Evolutionary conservation across 129 eudicot genomes (phyloP), one percentile per base, ranked within the genome.

Genomic region (Saposhnikovia divaricata): DNA sequence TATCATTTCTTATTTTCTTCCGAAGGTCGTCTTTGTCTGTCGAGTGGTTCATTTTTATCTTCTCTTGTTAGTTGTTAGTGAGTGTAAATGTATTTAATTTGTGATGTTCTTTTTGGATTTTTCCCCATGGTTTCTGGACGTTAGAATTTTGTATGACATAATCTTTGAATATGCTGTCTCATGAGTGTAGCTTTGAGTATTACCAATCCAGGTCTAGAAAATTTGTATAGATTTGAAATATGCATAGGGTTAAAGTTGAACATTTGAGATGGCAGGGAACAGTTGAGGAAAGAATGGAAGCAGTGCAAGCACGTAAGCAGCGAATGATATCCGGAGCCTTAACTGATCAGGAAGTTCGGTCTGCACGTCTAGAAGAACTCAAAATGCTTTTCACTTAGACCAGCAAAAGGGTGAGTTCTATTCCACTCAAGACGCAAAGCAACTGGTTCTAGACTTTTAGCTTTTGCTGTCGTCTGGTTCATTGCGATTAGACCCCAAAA

Each of bases 231-330:
- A 72, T 34, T 31, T 25, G 57, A 12, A 15, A 25, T 28, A 74
- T 25, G 16, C 38, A 25, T 6, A 4, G 19, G 16, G 25, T 65
- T 73, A 57, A 38, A 50, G 34, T 63, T 65, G 78, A 45, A 50
- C n/a, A 70, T 83, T 38, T 75, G 78, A 39, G 42, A 48, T 75
- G 63, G 74, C 87, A 95, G 99, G 97, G 95, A 34, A 90, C 97
- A 3, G 99, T 92, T 18, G 99, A 95, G 86, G 92, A 95, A 86
- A 87, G 96, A 86, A 95, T 95, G 98, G 98, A 90, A 79, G 97
- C 98, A 75, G 97, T 95, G 66, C 98, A 95, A 86, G 99, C 97
- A 3, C 85, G 99, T 47, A 95, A 95, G 84, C 99, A 95, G 80
- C 85, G 97, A 69, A 81, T 95, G 96, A 95, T 95, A 37, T 84